These are phyloP conservation scores for Conoideocrella luteorostrata DNA, from an alignment of 2,329 filamentous ascomycete species.

Conservation along the genomic window DNA sequence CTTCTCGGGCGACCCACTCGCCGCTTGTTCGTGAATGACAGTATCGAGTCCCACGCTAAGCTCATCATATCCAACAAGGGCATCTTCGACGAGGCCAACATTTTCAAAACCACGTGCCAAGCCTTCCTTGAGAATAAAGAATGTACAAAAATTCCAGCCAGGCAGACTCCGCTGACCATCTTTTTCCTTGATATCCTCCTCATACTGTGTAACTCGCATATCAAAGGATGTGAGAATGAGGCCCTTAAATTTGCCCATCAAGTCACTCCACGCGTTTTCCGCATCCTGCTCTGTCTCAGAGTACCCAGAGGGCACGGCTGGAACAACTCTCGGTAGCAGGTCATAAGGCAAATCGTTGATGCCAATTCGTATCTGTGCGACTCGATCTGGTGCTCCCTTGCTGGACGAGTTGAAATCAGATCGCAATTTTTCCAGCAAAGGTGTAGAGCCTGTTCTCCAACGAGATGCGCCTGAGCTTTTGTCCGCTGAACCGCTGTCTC, in stretches of 20 bases:
- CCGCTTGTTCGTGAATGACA: constrained; percentile 67
- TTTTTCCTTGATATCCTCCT: constrained; percentile 93
- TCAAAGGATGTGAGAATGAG: constrained; percentile 88
- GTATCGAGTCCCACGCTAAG: constrained; percentile 80
- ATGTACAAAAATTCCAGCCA: constrained; percentile 99
- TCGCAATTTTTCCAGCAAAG: constrained; percentile 81
- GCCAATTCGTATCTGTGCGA: constrained; percentile 78
- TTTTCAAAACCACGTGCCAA: constrained; percentile 91
- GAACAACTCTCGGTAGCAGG: constrained; percentile 54
- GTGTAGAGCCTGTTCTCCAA: constrained; percentile 74
- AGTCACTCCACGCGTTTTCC: constrained; percentile 74
- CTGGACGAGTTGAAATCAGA: constrained; percentile 76
- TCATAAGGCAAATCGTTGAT: constrained; percentile 64
- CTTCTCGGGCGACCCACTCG: constrained; percentile 51
- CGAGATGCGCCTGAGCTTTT: constrained; percentile 61
- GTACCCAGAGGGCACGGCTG: constrained; percentile 57
- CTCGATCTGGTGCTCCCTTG: constrained; percentile 67
- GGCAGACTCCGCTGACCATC: constrained; percentile 80
- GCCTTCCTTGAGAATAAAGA: constrained; percentile 96
- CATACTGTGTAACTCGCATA: constrained; percentile 83
- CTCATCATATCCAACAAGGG: constrained; percentile 90
- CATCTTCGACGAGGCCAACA: constrained; percentile 92
- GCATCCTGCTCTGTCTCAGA: constrained; percentile 70
- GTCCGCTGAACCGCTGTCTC: constrained; percentile 54
- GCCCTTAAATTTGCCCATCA: constrained; percentile 80